A percentile compares a stretch with the other conserved stretches of the same genome.
These are phyloP conservation scores for Sporisorium graminicola DNA, from an alignment of 1,284 basidiomycete genomes.

Conservation along the genomic window DNA sequence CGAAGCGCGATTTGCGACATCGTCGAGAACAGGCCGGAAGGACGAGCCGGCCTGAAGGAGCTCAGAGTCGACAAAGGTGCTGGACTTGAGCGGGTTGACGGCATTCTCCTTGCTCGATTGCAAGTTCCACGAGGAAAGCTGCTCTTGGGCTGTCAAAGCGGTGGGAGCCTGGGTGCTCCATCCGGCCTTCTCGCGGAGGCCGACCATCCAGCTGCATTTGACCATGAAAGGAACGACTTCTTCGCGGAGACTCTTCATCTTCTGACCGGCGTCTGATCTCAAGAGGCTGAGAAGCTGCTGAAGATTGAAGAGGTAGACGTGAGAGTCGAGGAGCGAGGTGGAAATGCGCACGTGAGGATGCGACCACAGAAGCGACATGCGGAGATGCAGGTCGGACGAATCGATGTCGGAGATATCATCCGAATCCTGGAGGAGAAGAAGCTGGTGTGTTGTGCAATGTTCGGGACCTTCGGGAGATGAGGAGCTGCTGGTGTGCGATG, in stretches of 20 bases:
- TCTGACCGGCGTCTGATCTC: slow-evolving; percentile 41
- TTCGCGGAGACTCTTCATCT: slow-evolving; percentile 63
- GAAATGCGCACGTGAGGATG: slow-evolving; percentile 57
- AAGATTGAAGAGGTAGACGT: slow-evolving; percentile 64
- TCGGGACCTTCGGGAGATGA: slow-evolving; percentile 12
- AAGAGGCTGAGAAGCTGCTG: slow-evolving; percentile 56
- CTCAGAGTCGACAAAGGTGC: slow-evolving; percentile 41
- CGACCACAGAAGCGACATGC: slow-evolving; percentile 60
- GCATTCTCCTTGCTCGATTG: slow-evolving; percentile 18
- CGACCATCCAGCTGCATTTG: slow-evolving; percentile 65
- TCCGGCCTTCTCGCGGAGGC: slow-evolving; percentile 60
- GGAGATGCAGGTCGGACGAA: slow-evolving; percentile 59
- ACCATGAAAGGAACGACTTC: slow-evolving; percentile 65
- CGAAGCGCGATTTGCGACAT: slow-evolving; percentile 28
- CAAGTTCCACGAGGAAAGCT: slow-evolving; percentile 20
- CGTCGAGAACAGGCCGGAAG: slow-evolving; percentile 19
- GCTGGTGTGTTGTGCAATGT: slow-evolving; percentile 42
- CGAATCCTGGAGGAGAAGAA: slow-evolving; percentile 59
- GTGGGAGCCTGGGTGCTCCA: slow-evolving; percentile 40
- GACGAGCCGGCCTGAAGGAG: slow-evolving; percentile 38
- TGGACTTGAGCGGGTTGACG: slow-evolving; percentile 23
- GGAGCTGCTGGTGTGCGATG: slow-evolving; percentile 30
- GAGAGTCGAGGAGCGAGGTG: slow-evolving; percentile 64
- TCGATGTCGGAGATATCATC: slow-evolving; percentile 58
- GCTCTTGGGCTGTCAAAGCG: slow-evolving; percentile 7